phyloP scores from a whole-genome alignment of 306 rosid genomes.

The Fagus crenata region DNA sequence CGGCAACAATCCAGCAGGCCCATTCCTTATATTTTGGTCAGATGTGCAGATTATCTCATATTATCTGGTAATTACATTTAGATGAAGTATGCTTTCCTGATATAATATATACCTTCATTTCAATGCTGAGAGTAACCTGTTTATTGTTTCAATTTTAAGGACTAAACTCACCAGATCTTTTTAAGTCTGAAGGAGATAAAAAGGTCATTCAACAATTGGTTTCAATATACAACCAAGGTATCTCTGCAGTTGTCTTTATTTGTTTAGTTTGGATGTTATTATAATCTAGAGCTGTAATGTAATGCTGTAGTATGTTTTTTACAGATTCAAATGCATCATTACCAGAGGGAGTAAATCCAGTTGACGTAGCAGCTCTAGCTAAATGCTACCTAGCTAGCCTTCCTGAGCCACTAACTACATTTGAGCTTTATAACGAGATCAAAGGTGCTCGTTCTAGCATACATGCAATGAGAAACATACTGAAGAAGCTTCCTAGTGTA shows the following conservation, averaged over 20 bases:
- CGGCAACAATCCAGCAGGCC: constrained; percentile 70
- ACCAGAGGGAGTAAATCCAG: constrained; percentile 80
- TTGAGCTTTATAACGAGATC: constrained; percentile 76
- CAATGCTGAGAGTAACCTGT: constrained; percentile 14
- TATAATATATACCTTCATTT: constrained; percentile 8
- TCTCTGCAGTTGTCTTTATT: constrained; percentile 23
- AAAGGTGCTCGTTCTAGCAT: constrained; percentile 73
- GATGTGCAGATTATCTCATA: constrained; percentile 84
- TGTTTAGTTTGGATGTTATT: constrained; percentile 24
- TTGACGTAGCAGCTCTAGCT: constrained; percentile 78
- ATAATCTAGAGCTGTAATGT: constrained; percentile 14
- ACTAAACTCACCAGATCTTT: constrained; percentile 64
- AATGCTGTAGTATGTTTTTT: constrained; percentile 15
- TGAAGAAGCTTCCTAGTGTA: constrained; percentile 78
- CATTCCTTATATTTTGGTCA: constrained; percentile 79
- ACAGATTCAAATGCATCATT: constrained; percentile 71
- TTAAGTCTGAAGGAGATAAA: constrained; percentile 84
- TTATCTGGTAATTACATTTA: constrained; percentile 69
- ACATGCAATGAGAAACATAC: constrained; percentile 67
- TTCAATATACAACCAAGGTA: constrained; percentile 87
- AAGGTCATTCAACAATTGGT: constrained; percentile 80
- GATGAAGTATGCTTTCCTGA: constrained; percentile 20
- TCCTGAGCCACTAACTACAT: constrained; percentile 87
- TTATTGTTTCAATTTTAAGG: constrained; percentile 49
- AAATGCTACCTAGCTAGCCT: constrained; percentile 94